phyloP scores from a whole-genome alignment of 495 filamentous ascomycete genomes.

The Thermothielavioides terrestris region DNA sequence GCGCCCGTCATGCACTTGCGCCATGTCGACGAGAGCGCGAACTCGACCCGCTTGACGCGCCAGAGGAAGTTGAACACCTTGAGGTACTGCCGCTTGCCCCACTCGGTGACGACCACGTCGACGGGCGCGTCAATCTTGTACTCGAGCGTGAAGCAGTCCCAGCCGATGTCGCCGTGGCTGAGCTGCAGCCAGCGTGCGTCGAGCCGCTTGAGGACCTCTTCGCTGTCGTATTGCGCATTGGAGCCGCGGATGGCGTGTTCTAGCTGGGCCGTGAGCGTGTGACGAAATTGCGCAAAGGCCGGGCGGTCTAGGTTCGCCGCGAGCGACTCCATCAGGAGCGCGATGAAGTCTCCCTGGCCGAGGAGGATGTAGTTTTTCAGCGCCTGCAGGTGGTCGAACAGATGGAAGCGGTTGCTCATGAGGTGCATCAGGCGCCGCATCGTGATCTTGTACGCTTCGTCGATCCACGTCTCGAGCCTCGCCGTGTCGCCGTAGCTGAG shows the following conservation, averaged over 20 bases:
- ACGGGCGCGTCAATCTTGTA: slow-evolving; percentile 98
- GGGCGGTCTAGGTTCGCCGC: slow-evolving; percentile 87
- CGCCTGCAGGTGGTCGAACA: slow-evolving; percentile 86
- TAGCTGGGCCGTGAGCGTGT: slow-evolving; percentile 91
- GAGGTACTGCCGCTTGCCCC: slow-evolving; percentile 90
- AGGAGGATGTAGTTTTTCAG: slow-evolving; percentile 92
- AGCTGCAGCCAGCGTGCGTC: slow-evolving; percentile 96
- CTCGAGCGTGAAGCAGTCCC: slow-evolving; percentile 98
- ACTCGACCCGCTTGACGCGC: slow-evolving; percentile 97
- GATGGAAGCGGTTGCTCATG: slow-evolving; percentile 86
- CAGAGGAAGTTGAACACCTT: slow-evolving; percentile 99
- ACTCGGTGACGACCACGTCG: slow-evolving; percentile 93
- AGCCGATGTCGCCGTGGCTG: slow-evolving; percentile 92
- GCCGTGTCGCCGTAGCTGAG: slow-evolving; percentile 91
- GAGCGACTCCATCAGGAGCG: slow-evolving; percentile 92
- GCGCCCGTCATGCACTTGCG: slow-evolving; percentile 93
- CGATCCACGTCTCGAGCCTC: slow-evolving; percentile 82
- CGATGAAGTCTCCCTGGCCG: slow-evolving; percentile 96
- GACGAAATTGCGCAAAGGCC: slow-evolving; percentile 88
- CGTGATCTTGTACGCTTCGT: slow-evolving; percentile 93
- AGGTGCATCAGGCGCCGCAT: slow-evolving; percentile 93
- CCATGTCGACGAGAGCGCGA: slow-evolving; percentile 84
- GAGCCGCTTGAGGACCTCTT: slow-evolving; percentile 84
- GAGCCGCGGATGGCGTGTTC: slow-evolving; percentile 96
- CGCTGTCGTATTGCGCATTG: slow-evolving; percentile 90